A percentile compares a stretch with the other conserved stretches of the same genome.
Evolutionary conservation across 2,329 filamentous ascomycete species (phyloP).

Genomic region (Proliferodiscus dingleyae): DNA sequence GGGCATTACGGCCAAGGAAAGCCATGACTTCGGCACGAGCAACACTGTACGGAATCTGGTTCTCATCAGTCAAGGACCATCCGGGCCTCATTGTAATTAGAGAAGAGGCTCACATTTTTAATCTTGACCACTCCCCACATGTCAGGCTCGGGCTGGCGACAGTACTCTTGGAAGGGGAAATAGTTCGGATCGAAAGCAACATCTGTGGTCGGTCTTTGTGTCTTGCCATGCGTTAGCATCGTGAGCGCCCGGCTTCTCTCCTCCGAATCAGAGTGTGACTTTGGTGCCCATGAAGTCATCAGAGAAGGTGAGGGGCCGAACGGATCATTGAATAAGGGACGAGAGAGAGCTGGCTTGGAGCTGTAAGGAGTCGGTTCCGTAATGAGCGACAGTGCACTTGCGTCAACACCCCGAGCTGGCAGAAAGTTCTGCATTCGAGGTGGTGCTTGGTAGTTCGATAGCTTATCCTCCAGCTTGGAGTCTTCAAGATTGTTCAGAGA

Average conservation of each 20-base stretch:
- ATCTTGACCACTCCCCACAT: conserved; percentile 34
- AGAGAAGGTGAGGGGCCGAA: conserved; percentile 8
- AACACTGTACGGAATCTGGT: conserved; percentile 55
- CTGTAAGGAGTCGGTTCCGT: conserved; percentile 4
- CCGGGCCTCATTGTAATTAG: too few relatives aligned
- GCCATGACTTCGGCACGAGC: conserved; percentile 51
- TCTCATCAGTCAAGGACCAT: too few relatives aligned
- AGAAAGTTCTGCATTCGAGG: conserved; percentile 18
- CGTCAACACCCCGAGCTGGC: conserved; percentile 5
- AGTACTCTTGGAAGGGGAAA: conserved; percentile 34
- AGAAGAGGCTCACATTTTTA: conserved; percentile 31
- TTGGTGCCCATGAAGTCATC: conserved; percentile 6
- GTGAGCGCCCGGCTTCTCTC: conserved; percentile 15
- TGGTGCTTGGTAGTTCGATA: conserved; percentile 1
- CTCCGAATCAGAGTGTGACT: background rate
- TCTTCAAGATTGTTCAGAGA: background rate
- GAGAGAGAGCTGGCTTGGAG: background rate
- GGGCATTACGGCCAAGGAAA: conserved; percentile 54
- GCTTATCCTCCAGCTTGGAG: background rate
- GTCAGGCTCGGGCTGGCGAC: conserved; percentile 24
- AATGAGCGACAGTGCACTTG: conserved; percentile 4
- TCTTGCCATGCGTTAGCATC: conserved; percentile 21
- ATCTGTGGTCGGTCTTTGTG: conserved; percentile 20
- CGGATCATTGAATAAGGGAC: conserved; percentile 5
- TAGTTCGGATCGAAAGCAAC: conserved; percentile 27